Base-by-base conservation (phyloP, 768 basidiomycete genomes). In the Trametes cinnabarina region DNA sequence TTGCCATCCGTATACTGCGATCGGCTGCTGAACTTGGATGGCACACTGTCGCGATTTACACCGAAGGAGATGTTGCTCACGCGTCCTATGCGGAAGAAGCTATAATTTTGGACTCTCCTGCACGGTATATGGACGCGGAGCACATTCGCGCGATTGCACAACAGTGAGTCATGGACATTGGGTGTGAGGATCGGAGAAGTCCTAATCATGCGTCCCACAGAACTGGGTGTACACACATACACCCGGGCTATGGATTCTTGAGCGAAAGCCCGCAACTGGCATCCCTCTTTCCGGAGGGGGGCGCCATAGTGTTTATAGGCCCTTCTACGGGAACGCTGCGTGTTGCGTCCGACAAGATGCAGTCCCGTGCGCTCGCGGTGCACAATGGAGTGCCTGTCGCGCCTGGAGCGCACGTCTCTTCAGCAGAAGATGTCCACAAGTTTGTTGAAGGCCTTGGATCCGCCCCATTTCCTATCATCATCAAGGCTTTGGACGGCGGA, bases 401-500 rank as follows among this genome's bases (percentile, higher is more conserved):
- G 7, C 67, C 66, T 1, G 74, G 74, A 9, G 60, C 59, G 1
- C 48, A 25, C 14, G 57, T 73, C 9, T 60, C 67, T 1, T 58
- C 49, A 0, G 66, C 66, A 0, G 57, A 63, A 4, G 69, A 70
- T 17, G 54, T 68, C 63, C 19, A 65, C 60, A 30, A 43, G 20
- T 65, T 68, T 19, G 69, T 67, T 1, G 47, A 57, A 10, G 26
- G 43, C 14, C 63, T 32, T 4, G 47, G 49, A 17, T 1, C 11
- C 3, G 9, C 73, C 20, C 76, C 75, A 4, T 78, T 65, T 39
- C 74, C 74, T 0, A 66, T 72, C 11, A 66, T 73, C 58, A 63
- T 73, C 60, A 73, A 73, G 60, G 72, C 73, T 0, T 67, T 69
- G 0, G 71, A 68, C 3, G 74, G 74, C 17, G 74, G 74, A 0